Evolutionary conservation across 2,329 filamentous ascomycete species (phyloP).

Genomic region (Sporothrix schenckii): DNA sequence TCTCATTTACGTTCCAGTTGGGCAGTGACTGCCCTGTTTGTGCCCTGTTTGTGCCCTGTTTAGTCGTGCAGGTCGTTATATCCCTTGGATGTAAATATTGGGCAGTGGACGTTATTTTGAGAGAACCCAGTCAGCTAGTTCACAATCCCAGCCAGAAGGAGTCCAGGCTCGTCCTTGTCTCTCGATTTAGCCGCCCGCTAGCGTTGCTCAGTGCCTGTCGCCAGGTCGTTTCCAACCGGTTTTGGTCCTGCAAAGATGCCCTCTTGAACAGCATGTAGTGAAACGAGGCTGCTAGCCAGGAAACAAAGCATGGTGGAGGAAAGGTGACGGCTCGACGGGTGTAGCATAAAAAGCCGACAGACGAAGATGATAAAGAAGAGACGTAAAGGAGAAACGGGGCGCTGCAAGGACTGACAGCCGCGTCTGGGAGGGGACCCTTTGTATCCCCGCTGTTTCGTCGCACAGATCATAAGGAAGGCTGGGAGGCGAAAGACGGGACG

Average conservation of each 20-base stretch:
- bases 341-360: not conserved
- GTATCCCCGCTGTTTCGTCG: conserved; percentile 16
- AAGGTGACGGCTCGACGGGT: not conserved
- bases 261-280: not conserved
- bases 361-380: not conserved
- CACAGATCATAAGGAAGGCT: conserved; percentile 18
- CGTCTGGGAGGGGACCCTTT: not conserved
- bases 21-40: conserved; percentile 8
- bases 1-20: conserved; percentile 4
- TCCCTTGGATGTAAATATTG: not conserved
- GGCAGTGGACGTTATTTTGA: conserved; percentile 14
- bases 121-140: not conserved
- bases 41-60: conserved; percentile 11
- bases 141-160: not conserved
- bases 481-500: conserved; percentile 11
- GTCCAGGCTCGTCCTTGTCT: not conserved
- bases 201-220: not conserved
- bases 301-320: conserved; percentile 9
- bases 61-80: conserved; percentile 20
- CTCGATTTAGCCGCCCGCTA: conserved; percentile 5
- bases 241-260: not conserved
- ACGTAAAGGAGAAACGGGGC: not conserved
- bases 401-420: conserved; percentile 7
- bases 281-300: conserved; percentile 25
- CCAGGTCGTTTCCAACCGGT: not conserved